phyloP scores from a whole-genome alignment of 2,329 filamentous ascomycete genomes.

The Beauveria australis region DNA sequence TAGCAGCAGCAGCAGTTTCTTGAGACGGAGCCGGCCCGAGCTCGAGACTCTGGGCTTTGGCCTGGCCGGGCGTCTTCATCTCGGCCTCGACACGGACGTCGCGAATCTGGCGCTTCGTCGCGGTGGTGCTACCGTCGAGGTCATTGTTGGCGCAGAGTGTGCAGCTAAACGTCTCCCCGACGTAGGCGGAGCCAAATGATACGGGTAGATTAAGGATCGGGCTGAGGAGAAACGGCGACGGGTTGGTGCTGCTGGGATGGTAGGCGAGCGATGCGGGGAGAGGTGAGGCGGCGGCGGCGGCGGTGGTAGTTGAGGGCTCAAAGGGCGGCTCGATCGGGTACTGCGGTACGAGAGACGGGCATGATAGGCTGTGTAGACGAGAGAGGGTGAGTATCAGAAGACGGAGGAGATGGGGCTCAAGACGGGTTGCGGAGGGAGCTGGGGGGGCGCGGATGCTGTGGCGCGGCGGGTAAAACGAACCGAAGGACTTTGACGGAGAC shows the following conservation, averaged over 20 bases:
- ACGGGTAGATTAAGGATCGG: slow-evolving; percentile 75
- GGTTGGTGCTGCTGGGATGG: slow-evolving; percentile 37
- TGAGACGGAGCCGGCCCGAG: slow-evolving; percentile 36
- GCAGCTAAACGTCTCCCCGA: slow-evolving; percentile 90
- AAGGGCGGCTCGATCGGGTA: slow-evolving; percentile 48
- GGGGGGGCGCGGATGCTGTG: background rate
- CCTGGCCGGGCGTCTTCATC: slow-evolving; percentile 76
- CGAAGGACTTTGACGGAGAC: slow-evolving; percentile 70
- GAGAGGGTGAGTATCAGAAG: no score
- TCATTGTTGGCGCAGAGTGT: slow-evolving; percentile 97
- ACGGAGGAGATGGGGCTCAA: background rate
- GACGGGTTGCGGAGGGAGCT: background rate
- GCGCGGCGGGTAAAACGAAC: slow-evolving; percentile 30
- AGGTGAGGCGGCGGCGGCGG: slow-evolving; percentile 26
- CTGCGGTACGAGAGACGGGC: slow-evolving; percentile 67
- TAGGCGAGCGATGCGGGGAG: slow-evolving; percentile 67
- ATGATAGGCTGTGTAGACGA: slow-evolving; percentile 58
- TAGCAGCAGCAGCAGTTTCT: background rate
- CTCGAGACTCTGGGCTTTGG: slow-evolving; percentile 53
- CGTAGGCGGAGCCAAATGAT: slow-evolving; percentile 88
- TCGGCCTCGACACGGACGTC: slow-evolving; percentile 81
- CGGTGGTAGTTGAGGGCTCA: slow-evolving; percentile 31
- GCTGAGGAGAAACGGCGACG: slow-evolving; percentile 49
- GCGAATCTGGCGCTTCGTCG: slow-evolving; percentile 40
- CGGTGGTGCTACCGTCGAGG: slow-evolving; percentile 14